A percentile compares a stretch with the other conserved stretches of the same genome.
phyloP scores from a whole-genome alignment of 192 early-diverging fungal species.

The Coemansia sp. region DNA sequence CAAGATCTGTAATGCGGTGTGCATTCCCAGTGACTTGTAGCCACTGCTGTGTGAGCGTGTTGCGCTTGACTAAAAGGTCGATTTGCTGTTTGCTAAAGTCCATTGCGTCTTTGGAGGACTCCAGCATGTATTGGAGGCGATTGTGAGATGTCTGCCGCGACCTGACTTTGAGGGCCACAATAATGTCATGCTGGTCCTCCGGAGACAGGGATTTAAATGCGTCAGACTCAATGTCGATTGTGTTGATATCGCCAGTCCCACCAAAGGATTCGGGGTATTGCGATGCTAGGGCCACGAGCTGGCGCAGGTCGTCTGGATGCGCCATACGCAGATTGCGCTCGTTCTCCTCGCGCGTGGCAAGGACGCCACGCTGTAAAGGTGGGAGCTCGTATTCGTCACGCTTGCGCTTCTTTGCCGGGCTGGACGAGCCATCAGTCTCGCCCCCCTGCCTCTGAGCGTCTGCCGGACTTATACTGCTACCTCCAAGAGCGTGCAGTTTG shows the following conservation, averaged over 20 bases:
- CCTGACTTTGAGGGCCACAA: conserved; percentile 82
- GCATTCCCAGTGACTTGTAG: conserved; percentile 55
- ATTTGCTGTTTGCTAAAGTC: conserved; percentile 96
- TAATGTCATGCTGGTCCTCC: conserved; percentile 91
- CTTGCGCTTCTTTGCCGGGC: conserved; percentile 54
- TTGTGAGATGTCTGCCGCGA: conserved; percentile 78
- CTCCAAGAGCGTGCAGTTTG: conserved; percentile 65
- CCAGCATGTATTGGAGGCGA: conserved; percentile 72
- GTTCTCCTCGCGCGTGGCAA: conserved; percentile 38
- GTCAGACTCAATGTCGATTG: conserved; percentile 80
- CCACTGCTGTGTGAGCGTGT: conserved; percentile 81
- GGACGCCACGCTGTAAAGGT: conserved; percentile 21
- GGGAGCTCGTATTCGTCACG: conserved; percentile 56
- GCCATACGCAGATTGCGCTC: conserved; percentile 50
- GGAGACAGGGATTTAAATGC: conserved; percentile 73
- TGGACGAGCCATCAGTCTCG: not conserved
- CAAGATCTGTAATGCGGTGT: conserved; percentile 20
- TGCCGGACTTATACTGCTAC: not conserved
- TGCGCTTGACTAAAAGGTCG: conserved; percentile 77
- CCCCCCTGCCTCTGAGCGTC: not conserved
- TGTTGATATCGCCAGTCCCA: conserved; percentile 45
- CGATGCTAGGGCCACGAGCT: conserved; percentile 37
- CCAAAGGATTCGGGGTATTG: conserved; percentile 45
- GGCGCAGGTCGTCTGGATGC: conserved; percentile 46
- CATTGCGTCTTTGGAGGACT: conserved; percentile 67